phyloP scores from a whole-genome alignment of 176 grass and related monocot species.

The Triticum urartu region DNA sequence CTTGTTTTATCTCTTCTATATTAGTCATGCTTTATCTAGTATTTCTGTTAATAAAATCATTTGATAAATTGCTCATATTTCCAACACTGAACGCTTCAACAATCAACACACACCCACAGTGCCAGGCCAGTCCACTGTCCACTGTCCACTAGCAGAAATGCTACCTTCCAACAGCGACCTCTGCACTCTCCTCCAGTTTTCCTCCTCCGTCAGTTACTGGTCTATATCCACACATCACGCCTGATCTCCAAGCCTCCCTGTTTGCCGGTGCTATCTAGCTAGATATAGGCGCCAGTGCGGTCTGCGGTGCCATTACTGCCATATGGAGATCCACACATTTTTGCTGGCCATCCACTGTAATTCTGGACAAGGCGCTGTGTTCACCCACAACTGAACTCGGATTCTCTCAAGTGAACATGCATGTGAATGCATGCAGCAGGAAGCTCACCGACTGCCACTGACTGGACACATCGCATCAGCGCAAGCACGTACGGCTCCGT shows the following conservation, averaged over 20 bases:
- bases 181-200: neutral
- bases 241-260: neutral
- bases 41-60: no score
- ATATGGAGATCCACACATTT: neutral
- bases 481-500: constrained; percentile 8
- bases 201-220: neutral
- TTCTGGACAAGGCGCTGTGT: neutral
- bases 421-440: constrained; percentile 18
- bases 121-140: no score
- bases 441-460: neutral
- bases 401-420: neutral
- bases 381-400: neutral
- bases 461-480: neutral
- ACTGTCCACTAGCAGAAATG: no score
- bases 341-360: neutral
- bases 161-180: neutral
- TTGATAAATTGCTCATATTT: no score
- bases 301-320: neutral
- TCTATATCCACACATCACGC: neutral
- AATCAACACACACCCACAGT: no score
- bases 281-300: no score
- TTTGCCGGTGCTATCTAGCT: constrained; percentile 12
- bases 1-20: no score
- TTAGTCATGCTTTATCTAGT: no score
- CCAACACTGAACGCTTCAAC: no score